These are phyloP conservation scores for Lenwebbia sp. DNA, from an alignment of 345 rosid species.

Conservation along the genomic window DNA sequence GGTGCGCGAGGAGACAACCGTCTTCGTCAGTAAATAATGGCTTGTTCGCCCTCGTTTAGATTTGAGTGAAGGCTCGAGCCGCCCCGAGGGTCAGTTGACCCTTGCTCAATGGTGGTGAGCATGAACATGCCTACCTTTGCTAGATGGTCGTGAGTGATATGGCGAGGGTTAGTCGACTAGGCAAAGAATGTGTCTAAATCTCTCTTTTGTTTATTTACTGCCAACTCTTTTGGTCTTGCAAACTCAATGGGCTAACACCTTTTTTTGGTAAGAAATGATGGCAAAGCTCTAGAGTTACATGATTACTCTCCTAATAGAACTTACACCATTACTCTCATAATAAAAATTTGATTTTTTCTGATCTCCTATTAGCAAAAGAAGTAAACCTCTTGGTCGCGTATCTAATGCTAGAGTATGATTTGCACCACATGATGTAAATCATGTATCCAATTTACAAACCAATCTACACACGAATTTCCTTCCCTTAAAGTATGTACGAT, in stretches of 20 bases:
- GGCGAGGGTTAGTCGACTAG: no score
- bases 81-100: not conserved
- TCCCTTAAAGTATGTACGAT: not conserved
- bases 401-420: not conserved
- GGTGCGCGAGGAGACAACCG: not conserved
- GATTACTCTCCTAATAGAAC: not conserved
- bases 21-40: rapidly evolving
- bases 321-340: not conserved
- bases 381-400: not conserved
- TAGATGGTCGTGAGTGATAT: not conserved
- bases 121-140: not conserved
- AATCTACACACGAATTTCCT: not conserved
- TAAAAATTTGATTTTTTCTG: not conserved
- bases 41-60: rapidly evolving
- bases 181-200: not conserved
- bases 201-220: not conserved
- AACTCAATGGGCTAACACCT: not conserved
- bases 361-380: not conserved
- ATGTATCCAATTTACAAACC: not conserved
- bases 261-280: not conserved
- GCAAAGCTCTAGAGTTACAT: not conserved
- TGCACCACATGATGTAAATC: not conserved
- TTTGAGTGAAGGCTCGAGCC: not conserved
- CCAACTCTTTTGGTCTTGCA: not conserved
- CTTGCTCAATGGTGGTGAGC: not conserved